Conservation (phyloP, 1,284 basidiomycete species). For the Omphalotus olearius region DNA sequence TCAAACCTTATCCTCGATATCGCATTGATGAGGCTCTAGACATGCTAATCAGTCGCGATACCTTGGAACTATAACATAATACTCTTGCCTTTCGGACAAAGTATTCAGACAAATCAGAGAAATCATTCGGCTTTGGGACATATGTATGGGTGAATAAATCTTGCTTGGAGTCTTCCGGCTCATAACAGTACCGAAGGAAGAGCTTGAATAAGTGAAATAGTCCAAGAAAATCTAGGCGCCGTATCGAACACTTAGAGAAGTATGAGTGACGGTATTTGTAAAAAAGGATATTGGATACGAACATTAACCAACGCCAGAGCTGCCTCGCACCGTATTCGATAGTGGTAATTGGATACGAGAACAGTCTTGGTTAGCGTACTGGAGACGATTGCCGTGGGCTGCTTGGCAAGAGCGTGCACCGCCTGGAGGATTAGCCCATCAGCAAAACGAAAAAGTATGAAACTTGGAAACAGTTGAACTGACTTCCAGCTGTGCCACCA, state of each 20-base stretch:
- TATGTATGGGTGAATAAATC: constrained; percentile 83
- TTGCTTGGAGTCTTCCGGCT: constrained; percentile 71
- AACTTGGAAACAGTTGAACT: constrained; percentile 22
- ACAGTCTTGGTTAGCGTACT: constrained; percentile 92
- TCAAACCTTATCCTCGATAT: constrained; percentile 85
- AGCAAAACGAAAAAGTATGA: constrained; percentile 10
- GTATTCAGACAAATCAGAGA: constrained; percentile 88
- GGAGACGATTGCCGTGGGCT: constrained; percentile 86
- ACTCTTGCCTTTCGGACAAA: constrained; percentile 83
- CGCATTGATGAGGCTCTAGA: constrained; percentile 72
- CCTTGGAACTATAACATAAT: background rate
- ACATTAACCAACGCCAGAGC: constrained; percentile 83
- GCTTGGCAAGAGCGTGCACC: constrained; percentile 76
- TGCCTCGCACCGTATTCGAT: constrained; percentile 95
- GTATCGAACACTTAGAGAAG: constrained; percentile 70
- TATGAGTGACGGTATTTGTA: constrained; percentile 7
- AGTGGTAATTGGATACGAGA: constrained; percentile 94
- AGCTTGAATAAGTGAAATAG: constrained; percentile 96
- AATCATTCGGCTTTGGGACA: constrained; percentile 92
- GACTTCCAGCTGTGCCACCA: constrained; percentile 96
- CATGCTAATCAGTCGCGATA: constrained; percentile 3
- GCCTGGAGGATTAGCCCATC: constrained; percentile 48
- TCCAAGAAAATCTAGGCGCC: constrained; percentile 80
- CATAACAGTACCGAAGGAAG: constrained; percentile 91
- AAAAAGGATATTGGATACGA: constrained; percentile 27